phyloP scores from a whole-genome alignment of 768 basidiomycete genomes.

The Boletus sp. region DNA sequence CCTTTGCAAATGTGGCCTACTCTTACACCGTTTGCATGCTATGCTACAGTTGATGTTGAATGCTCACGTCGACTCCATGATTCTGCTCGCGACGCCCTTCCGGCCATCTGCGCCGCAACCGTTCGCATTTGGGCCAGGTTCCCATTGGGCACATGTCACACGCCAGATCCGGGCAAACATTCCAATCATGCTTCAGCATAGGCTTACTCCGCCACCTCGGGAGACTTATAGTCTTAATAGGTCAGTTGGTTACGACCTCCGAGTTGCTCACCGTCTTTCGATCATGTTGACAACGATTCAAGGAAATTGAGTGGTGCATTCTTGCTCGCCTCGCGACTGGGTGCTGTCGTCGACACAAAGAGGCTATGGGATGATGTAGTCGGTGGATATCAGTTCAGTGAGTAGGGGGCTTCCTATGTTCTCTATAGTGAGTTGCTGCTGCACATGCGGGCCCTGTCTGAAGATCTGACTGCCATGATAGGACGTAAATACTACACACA shows the following conservation, averaged over 20 bases:
- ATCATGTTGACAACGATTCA: not conserved
- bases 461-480: not conserved
- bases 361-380: constrained; percentile 74
- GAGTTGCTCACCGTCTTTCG: not conserved
- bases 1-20: not conserved
- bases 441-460: not conserved
- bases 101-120: constrained; percentile 58
- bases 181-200: constrained; percentile 84
- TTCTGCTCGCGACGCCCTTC: constrained; percentile 86
- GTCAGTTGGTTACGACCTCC: constrained; percentile 39
- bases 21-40: not conserved
- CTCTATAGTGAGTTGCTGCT: constrained; percentile 1
- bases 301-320: constrained; percentile 83
- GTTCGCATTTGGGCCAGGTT: constrained; percentile 74
- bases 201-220: constrained; percentile 87
- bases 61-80: constrained; percentile 83
- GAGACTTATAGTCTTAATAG: constrained; percentile 96
- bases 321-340: constrained; percentile 71
- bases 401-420: not conserved
- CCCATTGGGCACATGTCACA: constrained; percentile 70
- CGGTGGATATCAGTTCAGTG: constrained; percentile 17
- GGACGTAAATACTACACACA: not conserved
- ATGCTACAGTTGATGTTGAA: constrained; percentile 65
- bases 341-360: constrained; percentile 71
- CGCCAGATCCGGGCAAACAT: constrained; percentile 75